These are phyloP conservation scores for Blastocystis sp. DNA, from an alignment of 352 stramenopile genomes.

Conservation along the genomic window DNA sequence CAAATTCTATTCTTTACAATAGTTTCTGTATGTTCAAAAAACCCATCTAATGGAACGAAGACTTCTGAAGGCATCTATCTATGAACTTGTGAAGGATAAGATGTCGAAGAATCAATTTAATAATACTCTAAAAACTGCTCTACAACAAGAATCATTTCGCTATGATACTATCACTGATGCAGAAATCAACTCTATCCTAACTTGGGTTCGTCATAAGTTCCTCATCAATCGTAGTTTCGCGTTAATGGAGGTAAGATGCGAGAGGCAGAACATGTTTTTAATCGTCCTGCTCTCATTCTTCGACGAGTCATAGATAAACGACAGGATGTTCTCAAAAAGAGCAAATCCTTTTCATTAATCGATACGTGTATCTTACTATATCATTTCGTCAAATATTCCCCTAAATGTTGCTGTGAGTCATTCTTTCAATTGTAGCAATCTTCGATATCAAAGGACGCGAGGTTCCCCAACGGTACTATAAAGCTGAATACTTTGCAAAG, in stretches of 20 bases:
- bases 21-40: neutral
- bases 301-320: neutral
- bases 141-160: neutral
- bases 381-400: neutral
- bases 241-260: neutral
- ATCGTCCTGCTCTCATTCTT: neutral
- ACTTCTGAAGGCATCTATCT: neutral
- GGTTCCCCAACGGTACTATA: neutral
- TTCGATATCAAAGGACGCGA: conserved; percentile 3
- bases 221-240: neutral
- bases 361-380: neutral
- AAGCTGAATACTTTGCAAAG: neutral
- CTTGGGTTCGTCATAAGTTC: neutral
- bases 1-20: neutral
- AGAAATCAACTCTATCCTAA: neutral
- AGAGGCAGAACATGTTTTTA: neutral
- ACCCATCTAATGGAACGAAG: neutral
- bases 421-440: neutral
- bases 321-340: neutral
- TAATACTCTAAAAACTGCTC: neutral
- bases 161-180: neutral
- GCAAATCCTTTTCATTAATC: neutral
- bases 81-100: neutral
- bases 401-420: neutral
- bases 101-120: neutral